These are phyloP conservation scores for Termitomyces sp. DNA, from an alignment of 768 basidiomycete genomes.

Conservation along the genomic window DNA sequence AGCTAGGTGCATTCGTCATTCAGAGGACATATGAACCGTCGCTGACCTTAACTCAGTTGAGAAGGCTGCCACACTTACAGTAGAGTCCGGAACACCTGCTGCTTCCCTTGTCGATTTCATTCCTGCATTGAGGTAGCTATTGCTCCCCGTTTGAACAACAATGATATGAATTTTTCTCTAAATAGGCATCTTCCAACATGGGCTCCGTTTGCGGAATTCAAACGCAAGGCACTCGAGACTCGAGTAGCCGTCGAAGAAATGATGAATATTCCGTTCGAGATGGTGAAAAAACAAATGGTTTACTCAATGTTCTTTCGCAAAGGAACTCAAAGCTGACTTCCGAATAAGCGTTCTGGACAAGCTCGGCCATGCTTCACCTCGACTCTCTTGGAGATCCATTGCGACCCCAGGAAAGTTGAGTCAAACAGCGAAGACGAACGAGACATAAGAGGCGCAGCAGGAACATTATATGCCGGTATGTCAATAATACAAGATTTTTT, in stretches of 20 bases:
- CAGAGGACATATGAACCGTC: neutral
- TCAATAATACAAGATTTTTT: neutral
- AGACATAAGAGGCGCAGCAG: constrained; percentile 56
- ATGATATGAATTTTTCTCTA: neutral
- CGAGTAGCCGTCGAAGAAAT: constrained; percentile 42
- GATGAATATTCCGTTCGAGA: constrained; percentile 49
- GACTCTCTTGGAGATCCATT: constrained; percentile 37
- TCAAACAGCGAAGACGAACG: constrained; percentile 41
- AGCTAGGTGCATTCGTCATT: constrained; percentile 30
- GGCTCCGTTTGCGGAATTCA: constrained; percentile 46
- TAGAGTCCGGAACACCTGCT: constrained; percentile 42
- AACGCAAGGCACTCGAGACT: constrained; percentile 38
- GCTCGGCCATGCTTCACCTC: constrained; percentile 44
- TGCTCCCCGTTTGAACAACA: neutral
- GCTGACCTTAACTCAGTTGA: constrained; percentile 30
- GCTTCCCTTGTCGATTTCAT: constrained; percentile 49
- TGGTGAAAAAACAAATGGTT: constrained; percentile 48
- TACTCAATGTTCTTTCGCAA: neutral
- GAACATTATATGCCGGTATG: constrained; percentile 48
- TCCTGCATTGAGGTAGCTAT: constrained; percentile 36
- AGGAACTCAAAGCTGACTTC: constrained; percentile 4
- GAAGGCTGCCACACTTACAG: constrained; percentile 41
- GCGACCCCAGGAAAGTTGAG: constrained; percentile 27
- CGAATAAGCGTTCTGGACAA: constrained; percentile 35
- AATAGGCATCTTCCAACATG: constrained; percentile 45